Evolutionary conservation across 2,329 filamentous ascomycete genomes (phyloP), one percentile per base, ranked within the genome.

Genomic region (Colletotrichum chrysophilum): DNA sequence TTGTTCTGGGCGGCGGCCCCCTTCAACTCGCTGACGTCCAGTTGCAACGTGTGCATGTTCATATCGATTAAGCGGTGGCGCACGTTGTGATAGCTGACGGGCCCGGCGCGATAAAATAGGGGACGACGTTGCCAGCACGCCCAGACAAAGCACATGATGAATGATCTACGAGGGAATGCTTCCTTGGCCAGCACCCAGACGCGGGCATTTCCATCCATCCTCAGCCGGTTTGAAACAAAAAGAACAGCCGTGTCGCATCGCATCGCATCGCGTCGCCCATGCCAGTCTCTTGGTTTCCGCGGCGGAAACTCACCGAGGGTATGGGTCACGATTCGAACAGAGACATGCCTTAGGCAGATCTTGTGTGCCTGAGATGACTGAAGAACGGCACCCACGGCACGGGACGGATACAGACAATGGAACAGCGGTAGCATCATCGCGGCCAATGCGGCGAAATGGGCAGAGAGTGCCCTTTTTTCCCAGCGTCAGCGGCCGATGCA

Each of bases 201-300:
- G 71, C 58, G 32, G 38, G 62, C 24, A 72, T 72, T 32, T 43
- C 38, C 38, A n/a, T 43, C 32, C 69, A 72, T 72, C 55, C 38
- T 32, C 70, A 60, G 43, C 34, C 64, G 60, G 34, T 73, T 68
- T 75, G 70, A 75, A 75, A 75, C 73, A 73, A 75, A 66, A 73
- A 48, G 62, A 43, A 43, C 56, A 73, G 73, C 69, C 69, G 58
- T 72, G 62, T 75, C 70, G 73, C 73, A 75, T 52, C 64, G 56
- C 73, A 73, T 74, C 72, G 68, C 67, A 74, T 30, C 61, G 28
- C 72, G 71, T 76, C 64, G 70, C 64, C 70, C 73, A 68, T 73
- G 26, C 55, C 70, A 62, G 38, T 24, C 52, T 71, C 34, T 36
- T 55, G 58, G 72, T 14, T 60, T 43, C 67, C 55, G 68, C 36